Evolutionary conservation across 257 asterid species (phyloP).

Genomic region (Cruciata laevipes): DNA sequence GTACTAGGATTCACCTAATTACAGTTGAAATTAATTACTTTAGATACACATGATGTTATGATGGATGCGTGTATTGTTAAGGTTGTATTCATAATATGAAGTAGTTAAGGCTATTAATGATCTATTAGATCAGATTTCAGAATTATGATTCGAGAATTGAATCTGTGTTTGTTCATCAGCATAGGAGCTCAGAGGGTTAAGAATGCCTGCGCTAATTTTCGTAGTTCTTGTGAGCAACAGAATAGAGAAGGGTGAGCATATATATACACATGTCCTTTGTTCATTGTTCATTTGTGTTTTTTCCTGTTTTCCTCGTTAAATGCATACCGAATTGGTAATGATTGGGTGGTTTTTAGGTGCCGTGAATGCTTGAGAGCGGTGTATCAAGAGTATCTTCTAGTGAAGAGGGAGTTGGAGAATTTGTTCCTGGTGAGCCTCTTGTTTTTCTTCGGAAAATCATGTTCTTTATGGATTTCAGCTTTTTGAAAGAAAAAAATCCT

Average conservation of each 20-base stretch:
- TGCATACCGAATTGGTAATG: neutral
- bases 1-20: too few species aligned
- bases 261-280: neutral
- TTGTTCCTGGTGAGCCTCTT: slow-evolving; percentile 42
- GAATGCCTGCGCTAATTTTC: slow-evolving; percentile 54
- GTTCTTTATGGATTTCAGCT: neutral
- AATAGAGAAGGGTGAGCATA: slow-evolving; percentile 51
- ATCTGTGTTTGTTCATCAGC: slow-evolving; percentile 28
- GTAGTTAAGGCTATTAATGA: neutral
- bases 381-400: slow-evolving; percentile 68
- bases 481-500: neutral
- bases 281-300: too few species aligned
- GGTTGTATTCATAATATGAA: neutral
- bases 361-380: slow-evolving; percentile 56
- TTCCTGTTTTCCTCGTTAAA: neutral
- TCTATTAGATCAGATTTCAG: neutral
- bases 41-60: neutral
- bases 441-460: neutral
- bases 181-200: slow-evolving; percentile 79
- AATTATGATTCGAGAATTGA: neutral
- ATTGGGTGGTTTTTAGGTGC: slow-evolving; percentile 39
- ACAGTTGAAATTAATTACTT: neutral
- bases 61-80: neutral
- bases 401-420: slow-evolving; percentile 58
- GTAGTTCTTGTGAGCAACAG: slow-evolving; percentile 55